These are phyloP conservation scores for Penicillium lividum DNA, from an alignment of 495 filamentous ascomycete species.

Conservation along the genomic window DNA sequence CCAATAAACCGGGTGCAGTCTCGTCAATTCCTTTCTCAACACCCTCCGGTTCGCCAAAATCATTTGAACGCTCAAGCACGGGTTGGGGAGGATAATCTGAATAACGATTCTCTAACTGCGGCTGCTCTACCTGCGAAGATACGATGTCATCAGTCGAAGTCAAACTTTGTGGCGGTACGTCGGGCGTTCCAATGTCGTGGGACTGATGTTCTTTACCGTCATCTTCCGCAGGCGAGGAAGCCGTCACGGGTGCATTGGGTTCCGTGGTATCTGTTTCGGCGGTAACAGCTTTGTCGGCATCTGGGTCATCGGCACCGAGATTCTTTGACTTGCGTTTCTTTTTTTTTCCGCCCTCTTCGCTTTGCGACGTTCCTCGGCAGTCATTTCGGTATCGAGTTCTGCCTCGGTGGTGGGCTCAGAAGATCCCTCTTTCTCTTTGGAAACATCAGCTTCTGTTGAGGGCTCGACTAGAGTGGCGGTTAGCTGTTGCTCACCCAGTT, in stretches of 20 bases:
- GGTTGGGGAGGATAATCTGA: constrained; percentile 39
- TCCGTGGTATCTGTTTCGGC: constrained; percentile 31
- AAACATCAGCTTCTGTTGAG: constrained; percentile 1
- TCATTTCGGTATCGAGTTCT: constrained; percentile 31
- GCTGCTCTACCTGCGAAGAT: constrained; percentile 52
- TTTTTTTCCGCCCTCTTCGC: constrained; percentile 44
- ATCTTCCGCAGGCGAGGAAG: constrained; percentile 45
- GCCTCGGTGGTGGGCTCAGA: constrained; percentile 17
- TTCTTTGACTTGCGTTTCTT: constrained; percentile 45
- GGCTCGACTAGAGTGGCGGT: constrained; percentile 10
- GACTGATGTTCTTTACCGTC: constrained; percentile 54
- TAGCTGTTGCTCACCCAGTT: constrained; percentile 9
- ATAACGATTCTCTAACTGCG: constrained; percentile 37
- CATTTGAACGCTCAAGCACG: constrained; percentile 34
- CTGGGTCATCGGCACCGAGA: constrained; percentile 21
- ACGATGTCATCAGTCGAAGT: constrained; percentile 53
- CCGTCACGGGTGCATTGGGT: constrained; percentile 31
- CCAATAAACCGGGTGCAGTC: constrained; percentile 4
- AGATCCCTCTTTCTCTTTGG: constrained; percentile 17
- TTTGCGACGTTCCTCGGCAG: constrained; percentile 46
- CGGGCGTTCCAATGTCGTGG: constrained; percentile 43
- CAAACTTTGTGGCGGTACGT: constrained; percentile 40
- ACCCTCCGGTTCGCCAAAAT: constrained; percentile 24
- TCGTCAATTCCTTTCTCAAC: constrained; percentile 12
- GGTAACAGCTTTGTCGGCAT: too few relatives aligned